Conservation (phyloP, 257 asterid genomes). For the Catharanthus roseus region DNA sequence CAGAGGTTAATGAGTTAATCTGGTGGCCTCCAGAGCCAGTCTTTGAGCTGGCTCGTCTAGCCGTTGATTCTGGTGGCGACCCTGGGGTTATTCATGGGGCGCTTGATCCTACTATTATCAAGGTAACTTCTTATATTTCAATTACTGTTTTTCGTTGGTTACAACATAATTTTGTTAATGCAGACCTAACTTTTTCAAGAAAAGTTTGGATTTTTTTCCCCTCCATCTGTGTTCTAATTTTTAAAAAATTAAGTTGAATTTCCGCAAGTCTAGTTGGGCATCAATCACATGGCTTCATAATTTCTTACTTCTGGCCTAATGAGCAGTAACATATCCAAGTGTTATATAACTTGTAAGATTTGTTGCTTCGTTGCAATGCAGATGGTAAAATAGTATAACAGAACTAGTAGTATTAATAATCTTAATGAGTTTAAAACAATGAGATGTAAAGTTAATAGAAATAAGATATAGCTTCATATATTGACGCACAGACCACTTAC, state of each 20-base stretch:
- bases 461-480: too few species aligned
- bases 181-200: background rate
- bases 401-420: too few species aligned
- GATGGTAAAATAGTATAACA: background rate
- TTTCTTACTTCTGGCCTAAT: background rate
- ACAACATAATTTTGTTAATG: background rate
- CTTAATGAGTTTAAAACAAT: too few species aligned
- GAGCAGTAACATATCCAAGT: background rate
- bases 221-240: background rate
- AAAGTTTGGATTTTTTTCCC: background rate
- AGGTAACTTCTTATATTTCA: slow-evolving; percentile 27
- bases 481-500: too few species aligned
- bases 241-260: background rate
- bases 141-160: background rate
- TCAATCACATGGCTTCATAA: background rate
- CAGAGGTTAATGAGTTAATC: slow-evolving; percentile 40
- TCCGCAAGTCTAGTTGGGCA: background rate
- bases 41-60: slow-evolving; percentile 78
- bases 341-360: background rate
- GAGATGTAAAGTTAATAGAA: too few species aligned
- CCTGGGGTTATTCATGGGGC: slow-evolving; percentile 64
- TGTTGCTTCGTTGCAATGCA: background rate
- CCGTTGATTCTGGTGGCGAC: slow-evolving; percentile 76
- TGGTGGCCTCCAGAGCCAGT: slow-evolving; percentile 72
- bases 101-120: slow-evolving; percentile 63